These are phyloP conservation scores for Blastobotrys parvus DNA, from an alignment of 805 yeast species.

Conservation along the genomic window DNA sequence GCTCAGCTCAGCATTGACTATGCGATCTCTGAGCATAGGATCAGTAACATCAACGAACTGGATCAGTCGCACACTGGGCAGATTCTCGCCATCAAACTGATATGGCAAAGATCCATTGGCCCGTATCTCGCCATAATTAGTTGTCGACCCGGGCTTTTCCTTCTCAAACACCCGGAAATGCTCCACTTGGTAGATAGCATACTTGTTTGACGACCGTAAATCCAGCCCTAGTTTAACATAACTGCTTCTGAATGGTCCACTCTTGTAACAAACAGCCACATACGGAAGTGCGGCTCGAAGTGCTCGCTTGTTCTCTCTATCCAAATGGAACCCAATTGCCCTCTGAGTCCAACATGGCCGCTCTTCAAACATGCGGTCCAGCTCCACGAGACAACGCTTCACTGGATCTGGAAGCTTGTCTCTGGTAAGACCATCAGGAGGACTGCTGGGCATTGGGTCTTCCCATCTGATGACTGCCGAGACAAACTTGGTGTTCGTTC, in stretches of 20 bases:
- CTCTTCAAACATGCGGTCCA: slow-evolving; percentile 44
- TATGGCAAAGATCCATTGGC: slow-evolving; percentile 31
- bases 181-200: slow-evolving; percentile 72
- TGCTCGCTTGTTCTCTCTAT: slow-evolving; percentile 31
- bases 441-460: slow-evolving; percentile 24
- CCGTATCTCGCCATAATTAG: too few relatives aligned
- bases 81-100: slow-evolving; percentile 59
- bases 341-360: slow-evolving; percentile 85
- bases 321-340: slow-evolving; percentile 34
- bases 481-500: slow-evolving; percentile 22
- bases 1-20: slow-evolving; percentile 34
- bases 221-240: slow-evolving; percentile 72
- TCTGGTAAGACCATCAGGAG: slow-evolving; percentile 25
- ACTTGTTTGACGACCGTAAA: slow-evolving; percentile 49
- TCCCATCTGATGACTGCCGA: slow-evolving; percentile 28
- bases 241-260: slow-evolving; percentile 94
- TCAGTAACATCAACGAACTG: slow-evolving; percentile 76
- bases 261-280: slow-evolving; percentile 69
- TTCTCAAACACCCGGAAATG: slow-evolving; percentile 51
- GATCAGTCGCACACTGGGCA: slow-evolving; percentile 63
- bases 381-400: slow-evolving; percentile 24
- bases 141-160: slow-evolving; percentile 22
- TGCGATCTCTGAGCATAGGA: slow-evolving; percentile 42
- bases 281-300: slow-evolving; percentile 76
- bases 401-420: slow-evolving; percentile 39